These are phyloP conservation scores for Ophiostoma perfectum DNA, from an alignment of 2,329 filamentous ascomycete genomes.

Conservation along the genomic window DNA sequence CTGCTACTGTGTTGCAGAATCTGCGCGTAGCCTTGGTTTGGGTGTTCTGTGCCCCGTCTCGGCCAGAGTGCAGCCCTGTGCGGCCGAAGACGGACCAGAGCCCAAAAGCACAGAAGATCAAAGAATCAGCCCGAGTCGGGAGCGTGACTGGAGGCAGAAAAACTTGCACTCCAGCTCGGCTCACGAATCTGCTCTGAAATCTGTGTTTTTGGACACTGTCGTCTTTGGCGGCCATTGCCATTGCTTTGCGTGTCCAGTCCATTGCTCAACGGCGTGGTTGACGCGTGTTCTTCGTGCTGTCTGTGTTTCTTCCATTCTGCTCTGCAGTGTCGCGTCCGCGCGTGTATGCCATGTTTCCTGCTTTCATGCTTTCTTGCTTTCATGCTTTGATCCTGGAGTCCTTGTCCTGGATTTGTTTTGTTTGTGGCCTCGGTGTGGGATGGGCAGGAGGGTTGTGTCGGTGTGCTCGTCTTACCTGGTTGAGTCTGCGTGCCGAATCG, in stretches of 20 bases:
- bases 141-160: neutral
- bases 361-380: constrained; percentile 5
- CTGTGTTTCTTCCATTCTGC: neutral
- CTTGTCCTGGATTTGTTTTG: constrained; percentile 6
- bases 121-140: neutral
- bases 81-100: neutral
- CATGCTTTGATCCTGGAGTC: neutral
- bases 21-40: constrained; percentile 9
- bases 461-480: constrained; percentile 17
- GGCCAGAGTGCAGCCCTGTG: neutral
- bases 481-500: neutral
- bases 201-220: too few species aligned
- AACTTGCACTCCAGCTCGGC: neutral
- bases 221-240: neutral
- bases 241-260: neutral
- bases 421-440: neutral
- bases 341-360: neutral
- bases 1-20: constrained; percentile 5
- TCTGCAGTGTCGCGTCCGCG: neutral
- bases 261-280: neutral
- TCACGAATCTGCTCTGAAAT: neutral
- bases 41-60: neutral
- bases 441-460: neutral
- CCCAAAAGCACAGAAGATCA: neutral
- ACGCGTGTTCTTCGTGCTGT: neutral